A percentile compares a stretch with the other conserved stretches of the same genome.
These are phyloP conservation scores for Lonicera japonica DNA, from an alignment of 129 eudicot species.

Conservation along the genomic window DNA sequence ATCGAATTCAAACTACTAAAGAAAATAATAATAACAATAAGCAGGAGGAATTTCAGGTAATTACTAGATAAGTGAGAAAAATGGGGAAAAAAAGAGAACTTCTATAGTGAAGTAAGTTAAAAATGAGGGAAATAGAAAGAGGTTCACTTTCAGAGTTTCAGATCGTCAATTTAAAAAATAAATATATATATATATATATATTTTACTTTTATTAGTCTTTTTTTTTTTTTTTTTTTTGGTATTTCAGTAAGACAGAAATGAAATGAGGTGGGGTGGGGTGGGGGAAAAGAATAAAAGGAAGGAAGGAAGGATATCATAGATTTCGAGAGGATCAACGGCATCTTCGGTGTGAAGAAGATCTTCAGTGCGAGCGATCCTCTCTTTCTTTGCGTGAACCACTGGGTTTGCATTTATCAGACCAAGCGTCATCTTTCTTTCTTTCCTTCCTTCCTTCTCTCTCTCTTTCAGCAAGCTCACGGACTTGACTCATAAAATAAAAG, in stretches of 20 bases:
- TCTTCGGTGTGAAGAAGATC: slow-evolving; percentile 29
- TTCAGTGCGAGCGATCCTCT: slow-evolving; percentile 50
- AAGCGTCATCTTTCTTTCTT: slow-evolving; percentile 44
- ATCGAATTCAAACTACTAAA: too few species aligned
- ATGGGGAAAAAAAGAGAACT: not conserved
- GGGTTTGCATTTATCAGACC: slow-evolving; percentile 88
- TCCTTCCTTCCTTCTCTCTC: not conserved
- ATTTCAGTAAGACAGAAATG: not conserved
- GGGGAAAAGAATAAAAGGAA: not conserved
- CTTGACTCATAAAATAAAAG: too few species aligned
- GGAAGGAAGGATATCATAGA: slow-evolving; percentile 78
- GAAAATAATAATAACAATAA: too few species aligned
- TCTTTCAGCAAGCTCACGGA: too few species aligned
- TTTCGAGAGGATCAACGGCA: slow-evolving; percentile 84
- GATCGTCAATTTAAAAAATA: too few species aligned
- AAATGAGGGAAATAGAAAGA: not conserved
- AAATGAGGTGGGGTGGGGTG: too few species aligned
- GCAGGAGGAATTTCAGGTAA: too few species aligned
- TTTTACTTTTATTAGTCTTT: too few species aligned
- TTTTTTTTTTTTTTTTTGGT: not conserved
- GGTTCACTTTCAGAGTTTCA: too few species aligned
- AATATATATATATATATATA: too few species aligned
- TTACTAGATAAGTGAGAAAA: too few species aligned
- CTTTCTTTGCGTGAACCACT: slow-evolving; percentile 78
- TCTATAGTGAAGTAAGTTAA: too few species aligned